These are phyloP conservation scores for Penicillium sp. DNA, from an alignment of 2,329 filamentous ascomycete genomes.

Conservation along the genomic window DNA sequence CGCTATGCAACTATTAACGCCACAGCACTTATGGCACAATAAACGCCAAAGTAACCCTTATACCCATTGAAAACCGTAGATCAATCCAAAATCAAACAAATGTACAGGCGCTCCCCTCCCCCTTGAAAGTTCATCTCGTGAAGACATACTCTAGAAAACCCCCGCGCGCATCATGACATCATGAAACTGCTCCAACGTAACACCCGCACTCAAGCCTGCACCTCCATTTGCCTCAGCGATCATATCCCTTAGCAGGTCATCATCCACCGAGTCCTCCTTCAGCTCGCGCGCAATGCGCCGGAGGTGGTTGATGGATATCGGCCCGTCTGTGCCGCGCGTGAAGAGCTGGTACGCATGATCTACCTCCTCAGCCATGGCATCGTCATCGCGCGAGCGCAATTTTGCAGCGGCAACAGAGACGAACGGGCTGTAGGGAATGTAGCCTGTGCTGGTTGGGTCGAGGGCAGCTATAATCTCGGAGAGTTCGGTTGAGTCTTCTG, in stretches of 20 bases:
- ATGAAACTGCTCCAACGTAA: constrained; percentile 78
- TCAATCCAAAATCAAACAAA: background rate
- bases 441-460: constrained; percentile 78
- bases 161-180: constrained; percentile 82
- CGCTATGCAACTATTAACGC: constrained; percentile 13
- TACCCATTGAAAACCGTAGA: constrained; percentile 4
- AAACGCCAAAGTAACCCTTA: constrained; percentile 10
- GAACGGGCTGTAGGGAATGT: constrained; percentile 77
- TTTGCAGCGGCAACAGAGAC: constrained; percentile 86
- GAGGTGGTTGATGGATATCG: constrained; percentile 80
- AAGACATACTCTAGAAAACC: constrained; percentile 61
- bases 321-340: constrained; percentile 54
- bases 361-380: constrained; percentile 66
- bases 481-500: constrained; percentile 64
- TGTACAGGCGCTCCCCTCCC: background rate
- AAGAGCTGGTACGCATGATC: constrained; percentile 83
- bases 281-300: constrained; percentile 75
- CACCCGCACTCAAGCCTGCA: constrained; percentile 67
- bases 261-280: constrained; percentile 74
- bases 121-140: background rate
- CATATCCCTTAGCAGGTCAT: constrained; percentile 88
- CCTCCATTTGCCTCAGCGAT: constrained; percentile 90
- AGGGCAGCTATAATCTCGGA: constrained; percentile 75
- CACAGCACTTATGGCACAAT: background rate
- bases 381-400: constrained; percentile 60